phyloP scores from a whole-genome alignment of 2,329 filamentous ascomycete species.

The Neofusicoccum cordaticola region DNA sequence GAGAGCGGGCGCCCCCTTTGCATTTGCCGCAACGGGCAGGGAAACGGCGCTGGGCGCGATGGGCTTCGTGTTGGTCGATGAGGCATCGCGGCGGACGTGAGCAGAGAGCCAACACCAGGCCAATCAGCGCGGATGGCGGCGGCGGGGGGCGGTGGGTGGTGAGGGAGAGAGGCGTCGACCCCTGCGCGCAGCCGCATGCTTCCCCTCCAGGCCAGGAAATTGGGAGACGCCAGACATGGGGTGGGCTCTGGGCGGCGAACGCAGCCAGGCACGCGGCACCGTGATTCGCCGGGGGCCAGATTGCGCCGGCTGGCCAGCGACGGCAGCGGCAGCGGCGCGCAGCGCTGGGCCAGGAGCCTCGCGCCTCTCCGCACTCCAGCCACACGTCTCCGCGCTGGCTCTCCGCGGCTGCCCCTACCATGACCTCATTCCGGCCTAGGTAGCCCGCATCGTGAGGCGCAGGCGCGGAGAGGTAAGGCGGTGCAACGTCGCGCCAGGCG shows the following conservation, averaged over 20 bases:
- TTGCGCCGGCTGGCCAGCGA: neutral
- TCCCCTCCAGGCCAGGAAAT: neutral
- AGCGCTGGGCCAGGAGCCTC: too few relatives aligned
- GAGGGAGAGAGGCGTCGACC: neutral
- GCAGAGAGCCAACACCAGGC: neutral
- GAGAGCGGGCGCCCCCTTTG: neutral
- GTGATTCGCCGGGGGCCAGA: neutral
- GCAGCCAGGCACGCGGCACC: neutral
- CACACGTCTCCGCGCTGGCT: neutral
- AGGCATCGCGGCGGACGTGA: neutral
- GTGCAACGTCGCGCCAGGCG: neutral
- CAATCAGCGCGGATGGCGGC: neutral
- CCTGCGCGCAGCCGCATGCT: neutral
- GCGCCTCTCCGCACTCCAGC: neutral
- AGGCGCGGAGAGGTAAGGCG: neutral
- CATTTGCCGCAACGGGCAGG: neutral
- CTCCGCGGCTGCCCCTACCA: neutral
- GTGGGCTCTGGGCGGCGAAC: neutral
- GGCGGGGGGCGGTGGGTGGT: too few relatives aligned
- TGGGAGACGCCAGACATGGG: neutral
- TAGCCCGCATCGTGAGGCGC: neutral
- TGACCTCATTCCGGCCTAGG: neutral
- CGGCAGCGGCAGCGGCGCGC: too few relatives aligned
- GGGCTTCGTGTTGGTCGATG: neutral
- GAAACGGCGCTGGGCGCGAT: neutral